Evolutionary conservation across 768 basidiomycete species (phyloP).

Genomic region (Gyrodon lividus): DNA sequence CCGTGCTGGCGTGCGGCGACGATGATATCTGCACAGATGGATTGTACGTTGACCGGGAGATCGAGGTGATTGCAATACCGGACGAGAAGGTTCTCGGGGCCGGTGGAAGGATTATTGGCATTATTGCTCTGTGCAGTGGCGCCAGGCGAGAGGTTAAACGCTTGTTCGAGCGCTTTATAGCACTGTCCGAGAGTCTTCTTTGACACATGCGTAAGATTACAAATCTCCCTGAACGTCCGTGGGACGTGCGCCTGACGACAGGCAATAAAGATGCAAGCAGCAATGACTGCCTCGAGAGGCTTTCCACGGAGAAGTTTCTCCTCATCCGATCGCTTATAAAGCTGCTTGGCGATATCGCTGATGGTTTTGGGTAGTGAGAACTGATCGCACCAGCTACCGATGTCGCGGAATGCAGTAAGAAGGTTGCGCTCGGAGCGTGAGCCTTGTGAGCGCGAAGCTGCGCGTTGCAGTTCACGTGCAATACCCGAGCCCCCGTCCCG

Average conservation of each 20-base stretch:
- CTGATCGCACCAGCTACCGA: constrained; percentile 91
- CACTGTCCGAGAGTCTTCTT: constrained; percentile 96
- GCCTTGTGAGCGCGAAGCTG: constrained; percentile 76
- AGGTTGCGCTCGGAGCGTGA: constrained; percentile 85
- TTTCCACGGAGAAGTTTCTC: constrained; percentile 92
- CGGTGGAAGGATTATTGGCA: constrained; percentile 46
- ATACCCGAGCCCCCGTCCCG: constrained; percentile 93
- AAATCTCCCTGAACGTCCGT: constrained; percentile 94
- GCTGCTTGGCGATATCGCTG: constrained; percentile 93
- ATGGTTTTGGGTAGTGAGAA: constrained; percentile 93
- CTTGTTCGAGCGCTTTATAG: constrained; percentile 84
- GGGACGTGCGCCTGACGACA: constrained; percentile 95
- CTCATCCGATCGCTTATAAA: constrained; percentile 96
- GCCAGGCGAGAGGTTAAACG: constrained; percentile 85
- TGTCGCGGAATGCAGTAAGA: constrained; percentile 86
- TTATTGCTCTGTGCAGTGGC: constrained; percentile 55
- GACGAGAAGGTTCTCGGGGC: constrained; percentile 85
- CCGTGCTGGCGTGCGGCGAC: constrained; percentile 76
- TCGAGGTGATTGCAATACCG: constrained; percentile 94
- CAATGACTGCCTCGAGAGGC: constrained; percentile 88
- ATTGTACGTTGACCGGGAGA: constrained; percentile 77
- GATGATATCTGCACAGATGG: constrained; percentile 82
- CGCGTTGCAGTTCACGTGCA: constrained; percentile 88
- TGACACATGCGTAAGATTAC: constrained; percentile 87
- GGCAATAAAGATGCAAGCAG: constrained; percentile 97